These are phyloP conservation scores for Aphanomyces cochlioides DNA, from an alignment of 352 stramenopile species.

Conservation along the genomic window DNA sequence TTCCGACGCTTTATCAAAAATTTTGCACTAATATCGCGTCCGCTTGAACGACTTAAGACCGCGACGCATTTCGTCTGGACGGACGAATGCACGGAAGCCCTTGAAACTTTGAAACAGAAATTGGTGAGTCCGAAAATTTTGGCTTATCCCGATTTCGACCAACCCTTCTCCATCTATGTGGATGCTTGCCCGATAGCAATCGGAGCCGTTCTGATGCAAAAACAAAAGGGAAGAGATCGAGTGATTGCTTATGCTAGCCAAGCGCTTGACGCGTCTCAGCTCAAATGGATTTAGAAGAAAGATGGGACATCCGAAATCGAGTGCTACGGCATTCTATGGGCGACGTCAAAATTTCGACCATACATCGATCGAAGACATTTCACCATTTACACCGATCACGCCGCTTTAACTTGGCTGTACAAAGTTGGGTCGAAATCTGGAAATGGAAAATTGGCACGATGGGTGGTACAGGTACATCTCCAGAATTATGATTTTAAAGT, in stretches of 20 bases:
- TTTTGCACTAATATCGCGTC: background rate
- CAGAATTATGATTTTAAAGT: background rate
- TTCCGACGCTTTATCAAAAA: slow-evolving; percentile 1
- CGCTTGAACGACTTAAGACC: background rate
- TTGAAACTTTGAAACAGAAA: background rate
- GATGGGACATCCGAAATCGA: background rate
- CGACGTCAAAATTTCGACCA: background rate
- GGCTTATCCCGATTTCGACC: slow-evolving; percentile 34
- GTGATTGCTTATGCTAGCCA: background rate
- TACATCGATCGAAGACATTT: background rate
- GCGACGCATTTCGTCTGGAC: background rate
- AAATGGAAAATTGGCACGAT: background rate
- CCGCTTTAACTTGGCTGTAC: background rate
- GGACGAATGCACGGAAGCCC: background rate
- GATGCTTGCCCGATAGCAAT: slow-evolving; percentile 33
- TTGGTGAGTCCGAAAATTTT: slow-evolving; percentile 24
- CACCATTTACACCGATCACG: background rate
- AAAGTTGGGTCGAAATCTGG: background rate
- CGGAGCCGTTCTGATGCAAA: slow-evolving; percentile 34
- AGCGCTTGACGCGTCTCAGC: background rate
- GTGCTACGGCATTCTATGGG: background rate
- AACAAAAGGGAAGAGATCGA: slow-evolving; percentile 1
- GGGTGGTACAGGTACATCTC: background rate
- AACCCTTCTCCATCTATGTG: slow-evolving; percentile 34
- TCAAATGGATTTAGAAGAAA: slow-evolving; percentile 2